Percentiles rank a stretch among this genome's conserved stretches.
Conservation (phyloP, 2,329 filamentous ascomycete genomes). For the Talaromyces marneffei region DNA sequence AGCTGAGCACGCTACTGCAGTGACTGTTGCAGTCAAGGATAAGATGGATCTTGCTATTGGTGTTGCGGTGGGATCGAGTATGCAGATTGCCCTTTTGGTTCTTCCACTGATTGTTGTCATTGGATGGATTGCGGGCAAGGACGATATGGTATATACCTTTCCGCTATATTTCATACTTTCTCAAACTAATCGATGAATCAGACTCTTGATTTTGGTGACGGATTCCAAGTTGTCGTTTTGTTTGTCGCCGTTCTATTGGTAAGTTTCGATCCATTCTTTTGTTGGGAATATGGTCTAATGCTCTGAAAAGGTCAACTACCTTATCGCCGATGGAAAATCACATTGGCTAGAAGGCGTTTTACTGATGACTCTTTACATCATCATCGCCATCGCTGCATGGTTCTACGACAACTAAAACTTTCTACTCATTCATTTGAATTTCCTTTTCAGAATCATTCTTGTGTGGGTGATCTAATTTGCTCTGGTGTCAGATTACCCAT, state of each 20-base stretch:
- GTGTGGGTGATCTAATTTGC: background rate
- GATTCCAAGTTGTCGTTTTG: constrained; percentile 70
- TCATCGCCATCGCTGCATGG: constrained; percentile 57
- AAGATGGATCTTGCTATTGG: constrained; percentile 65
- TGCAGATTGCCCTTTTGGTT: constrained; percentile 60
- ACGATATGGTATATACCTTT: constrained; percentile 48
- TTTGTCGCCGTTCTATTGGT: constrained; percentile 51
- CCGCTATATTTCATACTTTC: background rate
- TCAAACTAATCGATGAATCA: constrained; percentile 17
- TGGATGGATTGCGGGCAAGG: constrained; percentile 54
- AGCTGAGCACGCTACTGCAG: constrained; percentile 60
- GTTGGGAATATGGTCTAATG: background rate
- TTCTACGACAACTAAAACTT: constrained; percentile 23
- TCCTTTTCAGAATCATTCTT: background rate
- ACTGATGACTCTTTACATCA: constrained; percentile 55
- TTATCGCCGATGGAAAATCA: constrained; percentile 56
- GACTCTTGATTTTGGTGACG: constrained; percentile 69
- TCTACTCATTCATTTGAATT: background rate
- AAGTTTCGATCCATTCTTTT: constrained; percentile 12
- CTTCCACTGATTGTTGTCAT: constrained; percentile 56
- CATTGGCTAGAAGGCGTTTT: constrained; percentile 58
- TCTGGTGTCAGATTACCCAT: background rate
- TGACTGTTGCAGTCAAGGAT: constrained; percentile 58
- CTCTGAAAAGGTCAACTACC: constrained; percentile 51
- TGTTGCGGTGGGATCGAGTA: constrained; percentile 59